Percentiles rank a stretch among this genome's conserved stretches.
Evolutionary conservation across 768 basidiomycete genomes (phyloP).

Genomic region (Lactarius hatsudake): DNA sequence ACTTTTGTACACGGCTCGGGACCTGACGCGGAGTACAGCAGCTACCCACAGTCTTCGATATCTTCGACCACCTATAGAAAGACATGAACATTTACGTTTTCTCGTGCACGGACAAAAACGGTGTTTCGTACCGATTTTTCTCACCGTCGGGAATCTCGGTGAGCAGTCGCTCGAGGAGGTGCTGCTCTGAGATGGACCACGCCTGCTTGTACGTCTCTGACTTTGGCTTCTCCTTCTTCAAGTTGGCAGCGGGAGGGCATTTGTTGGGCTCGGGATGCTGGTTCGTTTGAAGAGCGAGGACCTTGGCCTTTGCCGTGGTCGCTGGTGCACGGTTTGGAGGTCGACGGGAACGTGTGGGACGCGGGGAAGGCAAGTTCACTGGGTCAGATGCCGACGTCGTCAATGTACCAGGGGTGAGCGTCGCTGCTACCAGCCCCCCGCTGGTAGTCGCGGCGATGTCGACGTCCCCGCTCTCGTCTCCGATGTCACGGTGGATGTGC

Average conservation of each 20-base stretch:
- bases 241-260: conserved; percentile 1
- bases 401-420: not conserved
- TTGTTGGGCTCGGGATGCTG: conserved; percentile 2
- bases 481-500: conserved; percentile 53
- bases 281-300: not conserved
- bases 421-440: conserved; percentile 2
- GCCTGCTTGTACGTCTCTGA: conserved; percentile 81
- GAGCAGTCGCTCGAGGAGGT: conserved; percentile 67
- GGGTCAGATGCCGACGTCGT: not conserved
- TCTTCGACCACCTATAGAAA: conserved; percentile 66
- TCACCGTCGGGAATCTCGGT: conserved; percentile 76
- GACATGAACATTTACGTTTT: conserved; percentile 51
- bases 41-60: conserved; percentile 78
- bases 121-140: conserved; percentile 57
- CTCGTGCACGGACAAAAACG: not conserved
- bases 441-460: conserved; percentile 43
- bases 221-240: conserved; percentile 39
- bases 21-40: conserved; percentile 76
- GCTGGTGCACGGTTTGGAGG: not conserved
- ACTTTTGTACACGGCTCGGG: conserved; percentile 88
- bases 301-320: conserved; percentile 18
- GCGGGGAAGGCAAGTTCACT: conserved; percentile 1
- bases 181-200: conserved; percentile 76
- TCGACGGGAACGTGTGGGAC: conserved; percentile 12
- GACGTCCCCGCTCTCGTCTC: conserved; percentile 60